Evolutionary conservation across 2,329 filamentous ascomycete species (phyloP), one percentile per base, ranked within the genome.

Genomic region (Monosporascus sp.): DNA sequence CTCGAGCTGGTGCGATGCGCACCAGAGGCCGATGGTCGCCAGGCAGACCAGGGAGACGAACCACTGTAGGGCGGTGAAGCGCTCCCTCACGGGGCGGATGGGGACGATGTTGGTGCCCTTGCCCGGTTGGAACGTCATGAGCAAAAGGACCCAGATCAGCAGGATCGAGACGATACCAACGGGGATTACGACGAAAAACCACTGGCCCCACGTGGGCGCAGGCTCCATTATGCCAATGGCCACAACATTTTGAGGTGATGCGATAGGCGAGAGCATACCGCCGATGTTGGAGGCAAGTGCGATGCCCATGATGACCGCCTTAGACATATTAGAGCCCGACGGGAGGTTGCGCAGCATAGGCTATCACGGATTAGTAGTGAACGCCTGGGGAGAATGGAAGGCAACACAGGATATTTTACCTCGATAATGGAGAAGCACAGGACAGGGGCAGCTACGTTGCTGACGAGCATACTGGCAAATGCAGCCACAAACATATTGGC

Each of bases 401-500:
- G 14, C 9, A 35, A 35, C 9, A 5, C 31, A 8, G 31, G 52
- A 57, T 15, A 68, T 78, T 62, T 62, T 71, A 89, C 87, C 80
- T 96, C 92, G 55, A 99, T 96, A 64, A 99, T 97, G 20, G 91
- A 96, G 71, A 95, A 97, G 76, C 94, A 99, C 38, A 99, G 80
- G 9, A 99, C 94, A 0, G 94, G 94, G 1, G 95, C 93, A 1
- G 94, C 94, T 27, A 99, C 95, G 62, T 99, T 99, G 73, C 91
- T 96, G 65, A 99, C 97, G 79, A 96, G 90, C 94, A 99, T 99
- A 63, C 91, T 97, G 8, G 95, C 88, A 69, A 99, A 95, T 65
- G 94, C 95, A 52, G 93, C 92, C 43, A 99, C 94, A 63, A 97
- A 92, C 94, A 99, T 99, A 73, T 93, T 97, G 51, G 93, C 94